These are phyloP conservation scores for Sphaerostilbella broomeana DNA, from an alignment of 2,329 filamentous ascomycete species.

Conservation along the genomic window DNA sequence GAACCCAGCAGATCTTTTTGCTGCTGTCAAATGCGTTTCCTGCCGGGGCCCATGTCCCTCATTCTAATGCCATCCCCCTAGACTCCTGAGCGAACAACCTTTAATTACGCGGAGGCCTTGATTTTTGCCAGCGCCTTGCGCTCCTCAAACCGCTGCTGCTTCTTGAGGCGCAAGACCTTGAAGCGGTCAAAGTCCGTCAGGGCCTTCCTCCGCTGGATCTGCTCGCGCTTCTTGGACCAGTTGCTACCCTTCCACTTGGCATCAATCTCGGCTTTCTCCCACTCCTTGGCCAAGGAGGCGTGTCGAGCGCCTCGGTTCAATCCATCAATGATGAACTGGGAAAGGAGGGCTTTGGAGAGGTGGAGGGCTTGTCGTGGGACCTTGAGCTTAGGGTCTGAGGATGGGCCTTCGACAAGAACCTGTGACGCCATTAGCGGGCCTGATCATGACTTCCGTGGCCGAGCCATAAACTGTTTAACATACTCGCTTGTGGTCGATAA, in stretches of 20 bases:
- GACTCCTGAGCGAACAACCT: conserved; percentile 21
- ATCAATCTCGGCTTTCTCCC: conserved; percentile 89
- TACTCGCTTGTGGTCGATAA: conserved; percentile 99
- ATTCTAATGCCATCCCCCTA: conserved; percentile 32
- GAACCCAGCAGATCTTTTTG: conserved; percentile 52
- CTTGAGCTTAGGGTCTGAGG: conserved; percentile 68
- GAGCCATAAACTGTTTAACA: conserved; percentile 37
- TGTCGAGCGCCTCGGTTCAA: conserved; percentile 80
- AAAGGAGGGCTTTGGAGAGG: conserved; percentile 80
- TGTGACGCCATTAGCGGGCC: conserved; percentile 38
- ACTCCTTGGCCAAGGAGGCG: conserved; percentile 75
- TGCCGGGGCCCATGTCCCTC: conserved; percentile 30
- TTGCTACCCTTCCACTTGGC: conserved; percentile 84
- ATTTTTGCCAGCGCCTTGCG: conserved; percentile 94
- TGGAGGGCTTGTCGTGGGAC: conserved; percentile 82
- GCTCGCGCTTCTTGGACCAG: conserved; percentile 90
- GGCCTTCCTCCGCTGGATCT: conserved; percentile 78
- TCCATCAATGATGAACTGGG: conserved; percentile 78
- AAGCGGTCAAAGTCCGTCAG: conserved; percentile 99
- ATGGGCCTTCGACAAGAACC: conserved; percentile 95
- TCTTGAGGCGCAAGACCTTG: conserved; percentile 99
- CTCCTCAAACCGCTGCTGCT: conserved; percentile 98
- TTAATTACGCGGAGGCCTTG: conserved; percentile 69
- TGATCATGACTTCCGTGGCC: conserved; percentile 7
- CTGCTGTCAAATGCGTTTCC: conserved; percentile 30